These are phyloP conservation scores for Drechslerella stenobrocha DNA, from an alignment of 2,329 filamentous ascomycete species.

Conservation along the genomic window DNA sequence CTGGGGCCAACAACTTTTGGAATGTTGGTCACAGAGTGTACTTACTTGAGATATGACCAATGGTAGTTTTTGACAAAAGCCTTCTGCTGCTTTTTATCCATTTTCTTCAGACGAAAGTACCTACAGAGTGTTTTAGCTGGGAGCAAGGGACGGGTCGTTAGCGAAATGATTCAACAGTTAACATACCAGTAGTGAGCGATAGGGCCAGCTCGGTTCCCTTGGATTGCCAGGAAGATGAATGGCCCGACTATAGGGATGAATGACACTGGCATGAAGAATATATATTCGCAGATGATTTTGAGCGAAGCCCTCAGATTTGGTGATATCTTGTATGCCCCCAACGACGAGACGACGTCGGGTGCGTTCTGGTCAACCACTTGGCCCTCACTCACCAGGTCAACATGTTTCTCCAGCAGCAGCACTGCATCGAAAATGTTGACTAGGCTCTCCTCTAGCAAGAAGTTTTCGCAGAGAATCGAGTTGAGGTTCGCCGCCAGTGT, in stretches of 20 bases:
- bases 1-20: constrained; percentile 6
- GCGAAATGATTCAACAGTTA: not conserved
- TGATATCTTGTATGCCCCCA: constrained; percentile 50
- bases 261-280: constrained; percentile 56
- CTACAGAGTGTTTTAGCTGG: no score
- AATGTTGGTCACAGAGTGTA: constrained; percentile 8
- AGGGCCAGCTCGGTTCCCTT: constrained; percentile 44
- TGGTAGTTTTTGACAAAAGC: constrained; percentile 68
- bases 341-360: constrained; percentile 28
- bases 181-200: constrained; percentile 47
- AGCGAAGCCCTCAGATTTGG: constrained; percentile 51
- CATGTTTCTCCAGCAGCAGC: constrained; percentile 28
- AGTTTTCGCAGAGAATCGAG: constrained; percentile 57
- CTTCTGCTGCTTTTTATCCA: constrained; percentile 74
- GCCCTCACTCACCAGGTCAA: constrained; percentile 24
- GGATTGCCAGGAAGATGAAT: constrained; percentile 43
- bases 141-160: not conserved
- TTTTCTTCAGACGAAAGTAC: constrained; percentile 71
- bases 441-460: constrained; percentile 70
- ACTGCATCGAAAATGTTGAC: constrained; percentile 63
- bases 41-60: constrained; percentile 82
- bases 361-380: constrained; percentile 40
- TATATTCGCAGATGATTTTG: constrained; percentile 51
- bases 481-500: constrained; percentile 67
- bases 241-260: constrained; percentile 48